Percentiles rank a stretch among this genome's conserved stretches.
Conservation (phyloP, 805 yeast species). For the Kluyveromyces wickerhamii region DNA sequence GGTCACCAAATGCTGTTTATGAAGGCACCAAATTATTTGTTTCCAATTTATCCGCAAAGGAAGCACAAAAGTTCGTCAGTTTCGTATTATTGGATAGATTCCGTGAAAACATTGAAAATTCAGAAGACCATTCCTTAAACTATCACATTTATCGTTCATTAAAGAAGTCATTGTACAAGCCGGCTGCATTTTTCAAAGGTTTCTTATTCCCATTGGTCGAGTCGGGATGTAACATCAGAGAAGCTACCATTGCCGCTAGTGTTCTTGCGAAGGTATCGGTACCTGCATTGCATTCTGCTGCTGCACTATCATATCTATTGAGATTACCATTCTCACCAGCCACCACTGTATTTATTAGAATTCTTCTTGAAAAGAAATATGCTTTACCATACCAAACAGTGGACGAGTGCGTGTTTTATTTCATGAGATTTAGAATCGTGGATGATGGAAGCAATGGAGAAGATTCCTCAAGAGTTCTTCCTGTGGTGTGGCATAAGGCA, state of each 20-base stretch:
- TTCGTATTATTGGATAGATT: conserved; percentile 63
- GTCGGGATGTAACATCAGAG: conserved; percentile 82
- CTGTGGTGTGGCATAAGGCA: conserved; percentile 97
- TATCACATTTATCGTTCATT: conserved; percentile 89
- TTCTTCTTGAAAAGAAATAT: conserved; percentile 85
- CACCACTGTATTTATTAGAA: conserved; percentile 81
- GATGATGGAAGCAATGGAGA: conserved; percentile 35
- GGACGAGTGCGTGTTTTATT: conserved; percentile 89
- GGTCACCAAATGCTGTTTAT: conserved; percentile 93
- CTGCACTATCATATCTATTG: conserved; percentile 79
- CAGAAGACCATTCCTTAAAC: conserved; percentile 71
- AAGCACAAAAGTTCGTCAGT: conserved; percentile 78
- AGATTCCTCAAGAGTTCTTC: conserved; percentile 46
- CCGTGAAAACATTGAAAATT: conserved; percentile 60
- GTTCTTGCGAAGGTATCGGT: conserved; percentile 82
- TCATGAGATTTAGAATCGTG: conserved; percentile 77
- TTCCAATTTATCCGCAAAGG: conserved; percentile 77
- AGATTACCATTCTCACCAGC: conserved; percentile 84
- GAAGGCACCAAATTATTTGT: conserved; percentile 94
- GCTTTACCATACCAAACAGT: conserved; percentile 95
- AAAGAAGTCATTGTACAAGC: conserved; percentile 90
- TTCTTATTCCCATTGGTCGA: conserved; percentile 87
- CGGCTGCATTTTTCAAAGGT: conserved; percentile 96
- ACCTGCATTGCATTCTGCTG: conserved; percentile 93
- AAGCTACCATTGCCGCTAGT: conserved; percentile 92